Evolutionary conservation across 2,329 filamentous ascomycete genomes (phyloP).

Genomic region (Alternaria alternata): DNA sequence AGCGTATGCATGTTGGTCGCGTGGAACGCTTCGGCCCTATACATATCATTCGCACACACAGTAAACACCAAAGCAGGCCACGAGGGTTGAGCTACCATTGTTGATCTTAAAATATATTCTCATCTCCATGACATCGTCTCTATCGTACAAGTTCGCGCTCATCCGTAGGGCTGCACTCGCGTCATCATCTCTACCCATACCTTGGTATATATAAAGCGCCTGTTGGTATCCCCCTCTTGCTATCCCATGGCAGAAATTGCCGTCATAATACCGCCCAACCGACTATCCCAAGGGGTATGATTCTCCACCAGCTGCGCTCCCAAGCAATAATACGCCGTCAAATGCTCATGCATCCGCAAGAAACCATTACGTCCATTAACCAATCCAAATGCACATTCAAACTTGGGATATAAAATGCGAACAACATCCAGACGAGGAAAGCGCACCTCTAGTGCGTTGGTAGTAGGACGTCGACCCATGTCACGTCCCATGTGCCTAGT

Average conservation of each 20-base stretch:
- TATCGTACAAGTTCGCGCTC: conserved; percentile 20
- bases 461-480: conserved; percentile 2
- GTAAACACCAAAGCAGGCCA: background rate
- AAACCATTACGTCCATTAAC: conserved; percentile 14
- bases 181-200: background rate
- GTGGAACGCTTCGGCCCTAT: background rate
- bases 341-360: conserved; percentile 24
- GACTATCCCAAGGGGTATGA: conserved; percentile 3
- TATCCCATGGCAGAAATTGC: background rate
- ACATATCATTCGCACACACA: background rate
- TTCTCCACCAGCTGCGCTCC: background rate
- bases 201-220: background rate
- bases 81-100: background rate
- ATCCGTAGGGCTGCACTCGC: conserved; percentile 2
- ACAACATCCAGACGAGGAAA: background rate
- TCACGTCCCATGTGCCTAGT: conserved; percentile 3
- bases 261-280: conserved; percentile 2
- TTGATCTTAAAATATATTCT: conserved; percentile 4
- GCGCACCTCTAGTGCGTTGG: conserved; percentile 2
- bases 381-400: conserved; percentile 12
- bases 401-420: conserved; percentile 4
- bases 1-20: conserved; percentile 5
- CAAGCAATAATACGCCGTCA: conserved; percentile 11
- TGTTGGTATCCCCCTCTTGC: conserved; percentile 3
- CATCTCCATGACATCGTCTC: background rate